Evolutionary conservation across 1,139 yeast species (phyloP).

Genomic region (Geotrichum bryndzae): DNA sequence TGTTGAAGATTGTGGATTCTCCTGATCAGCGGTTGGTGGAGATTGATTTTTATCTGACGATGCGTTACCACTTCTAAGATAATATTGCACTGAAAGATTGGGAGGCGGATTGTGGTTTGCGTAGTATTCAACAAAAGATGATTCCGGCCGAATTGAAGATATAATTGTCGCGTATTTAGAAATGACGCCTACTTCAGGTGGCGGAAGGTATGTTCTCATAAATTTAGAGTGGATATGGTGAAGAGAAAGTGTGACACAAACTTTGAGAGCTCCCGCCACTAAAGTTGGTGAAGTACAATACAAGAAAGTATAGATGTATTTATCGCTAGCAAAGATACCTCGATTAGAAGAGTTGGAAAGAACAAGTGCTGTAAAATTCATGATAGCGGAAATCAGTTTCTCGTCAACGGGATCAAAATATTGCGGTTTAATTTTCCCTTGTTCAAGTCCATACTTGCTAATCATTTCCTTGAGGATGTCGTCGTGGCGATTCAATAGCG

Average conservation of each 20-base stretch:
- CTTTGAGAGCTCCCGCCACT: slow-evolving; percentile 55
- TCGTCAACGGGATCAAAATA: slow-evolving; percentile 45
- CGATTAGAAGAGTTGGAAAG: slow-evolving; percentile 67
- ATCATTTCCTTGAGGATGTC: slow-evolving; percentile 52
- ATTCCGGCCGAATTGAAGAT: slow-evolving; percentile 22
- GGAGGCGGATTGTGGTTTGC: slow-evolving; percentile 24
- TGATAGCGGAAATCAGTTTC: slow-evolving; percentile 46
- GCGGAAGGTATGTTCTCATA: slow-evolving; percentile 38
- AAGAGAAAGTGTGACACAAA: slow-evolving; percentile 58
- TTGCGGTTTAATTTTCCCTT: slow-evolving; percentile 39
- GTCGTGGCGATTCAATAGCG: slow-evolving; percentile 71
- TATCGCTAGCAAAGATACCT: slow-evolving; percentile 60
- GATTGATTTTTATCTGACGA: slow-evolving; percentile 8
- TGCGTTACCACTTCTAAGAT: slow-evolving; percentile 16
- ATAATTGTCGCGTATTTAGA: slow-evolving; percentile 32
- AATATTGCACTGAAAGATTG: slow-evolving; percentile 30
- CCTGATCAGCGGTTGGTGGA: neutral
- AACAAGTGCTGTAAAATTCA: slow-evolving; percentile 57
- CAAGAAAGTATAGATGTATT: slow-evolving; percentile 55
- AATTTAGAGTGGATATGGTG: slow-evolving; percentile 45
- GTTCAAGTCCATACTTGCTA: slow-evolving; percentile 48
- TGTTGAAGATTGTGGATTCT: slow-evolving; percentile 2
- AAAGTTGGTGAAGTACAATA: slow-evolving; percentile 56
- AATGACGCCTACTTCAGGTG: slow-evolving; percentile 28
- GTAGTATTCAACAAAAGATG: slow-evolving; percentile 26